Base-by-base conservation (phyloP, 2,329 filamentous ascomycete genomes). In the Colletotrichum cuscutae region DNA sequence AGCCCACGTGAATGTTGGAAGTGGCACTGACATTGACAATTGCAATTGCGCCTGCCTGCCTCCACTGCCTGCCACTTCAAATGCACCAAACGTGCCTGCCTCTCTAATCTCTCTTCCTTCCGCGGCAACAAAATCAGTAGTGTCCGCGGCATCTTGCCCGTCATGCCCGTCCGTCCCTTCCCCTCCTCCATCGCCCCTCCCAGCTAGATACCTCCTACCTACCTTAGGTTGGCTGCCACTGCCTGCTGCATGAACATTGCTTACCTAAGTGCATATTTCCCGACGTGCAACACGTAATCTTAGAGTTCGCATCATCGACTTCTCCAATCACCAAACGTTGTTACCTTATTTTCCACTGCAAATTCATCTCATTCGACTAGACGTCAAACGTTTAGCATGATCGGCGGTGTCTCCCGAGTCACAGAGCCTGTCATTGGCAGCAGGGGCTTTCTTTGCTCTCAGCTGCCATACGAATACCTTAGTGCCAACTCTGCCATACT, bases 321-420 rank as follows among this genome's bases (percentile, higher is more conserved):
- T 61, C 67, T 35, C 32, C 32, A 35, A 35, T 35, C 32, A 11
- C 32, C 32, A 35, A 35, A 35, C 32, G 32, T 35, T 35, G 32
- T 35, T 35, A 35, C 32, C 32, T 35, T 35, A 35, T 35, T 35
- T 52, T 37, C 68, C 63, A 24, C 37, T 12, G 28, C 19, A 26
- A 24, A 26, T 54, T n/a, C 22, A 7, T 49, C 56, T 24, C 37
- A 35, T 49, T 46, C 61, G 26, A 24, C 32, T 22, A 53, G 53
- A 63, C 26, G 28, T 69, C 67, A 69, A 69, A 65, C 67, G n/a
- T 49, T 13, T 24, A 58, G 60, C 67, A 65, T 58, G 52, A 69
- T 69, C 60, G 49, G 52, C 60, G 60, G 52, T 35, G 53, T 35
- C 19, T 49, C 59, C 35, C 60, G 35, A 68, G 67, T 69, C 60